These are phyloP conservation scores for Adansonia grandidieri DNA, from an alignment of 441 rosid genomes.

Conservation along the genomic window DNA sequence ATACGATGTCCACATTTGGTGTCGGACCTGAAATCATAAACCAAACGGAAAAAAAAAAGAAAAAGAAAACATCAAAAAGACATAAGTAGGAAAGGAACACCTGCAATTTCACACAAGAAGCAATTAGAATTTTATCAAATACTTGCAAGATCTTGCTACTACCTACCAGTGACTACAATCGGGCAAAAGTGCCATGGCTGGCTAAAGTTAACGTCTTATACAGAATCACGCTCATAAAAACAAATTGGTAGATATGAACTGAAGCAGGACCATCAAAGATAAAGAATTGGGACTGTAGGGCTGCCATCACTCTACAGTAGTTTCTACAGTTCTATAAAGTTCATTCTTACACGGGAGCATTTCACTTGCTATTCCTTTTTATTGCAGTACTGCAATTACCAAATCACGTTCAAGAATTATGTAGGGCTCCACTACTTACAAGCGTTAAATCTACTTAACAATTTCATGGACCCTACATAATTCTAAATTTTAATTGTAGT, in stretches of 20 bases:
- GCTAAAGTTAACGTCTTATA: neutral
- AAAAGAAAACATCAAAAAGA: neutral
- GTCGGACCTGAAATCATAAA: slow-evolving; percentile 61
- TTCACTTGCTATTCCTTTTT: no score
- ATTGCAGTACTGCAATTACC: no score
- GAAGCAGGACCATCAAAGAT: neutral
- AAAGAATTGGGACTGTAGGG: neutral
- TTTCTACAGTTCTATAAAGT: neutral
- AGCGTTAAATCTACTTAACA: no score
- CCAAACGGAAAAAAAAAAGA: neutral
- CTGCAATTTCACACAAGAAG: neutral
- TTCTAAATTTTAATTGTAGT: no score
- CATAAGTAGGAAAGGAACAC: neutral
- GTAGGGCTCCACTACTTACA: no score
- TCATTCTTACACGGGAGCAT: neutral
- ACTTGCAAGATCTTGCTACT: neutral
- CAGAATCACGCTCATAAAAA: neutral
- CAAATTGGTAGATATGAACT: neutral
- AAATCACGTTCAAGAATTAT: no score
- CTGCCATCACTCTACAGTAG: neutral
- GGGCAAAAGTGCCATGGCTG: neutral
- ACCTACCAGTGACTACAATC: neutral
- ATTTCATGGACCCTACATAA: no score
- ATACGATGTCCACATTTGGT: slow-evolving; percentile 75
- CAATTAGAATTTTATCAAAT: neutral